A percentile compares a stretch with the other conserved stretches of the same genome.
Conservation (phyloP, 2,329 filamentous ascomycete genomes). For the Fusarium tricinctum region DNA sequence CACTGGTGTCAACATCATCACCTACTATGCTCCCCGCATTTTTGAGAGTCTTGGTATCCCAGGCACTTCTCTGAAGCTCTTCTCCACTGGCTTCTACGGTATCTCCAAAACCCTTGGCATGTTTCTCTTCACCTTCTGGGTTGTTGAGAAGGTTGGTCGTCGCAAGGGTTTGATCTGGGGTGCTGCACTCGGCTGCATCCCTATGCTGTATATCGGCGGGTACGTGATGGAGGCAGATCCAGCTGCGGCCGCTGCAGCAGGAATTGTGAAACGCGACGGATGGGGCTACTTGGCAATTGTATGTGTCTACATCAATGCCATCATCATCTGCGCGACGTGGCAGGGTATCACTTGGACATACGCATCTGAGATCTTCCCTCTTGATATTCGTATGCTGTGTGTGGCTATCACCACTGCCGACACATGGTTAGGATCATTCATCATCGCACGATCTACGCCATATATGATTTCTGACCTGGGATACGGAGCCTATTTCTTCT, state of each 20-base stretch:
- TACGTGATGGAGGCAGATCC: constrained; percentile 55
- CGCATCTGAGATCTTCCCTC: constrained; percentile 63
- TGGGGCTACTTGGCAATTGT: constrained; percentile 63
- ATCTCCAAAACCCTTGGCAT: constrained; percentile 56
- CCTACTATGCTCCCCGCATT: constrained; percentile 65
- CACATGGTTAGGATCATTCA: constrained; percentile 58
- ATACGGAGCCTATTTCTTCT: constrained; percentile 68
- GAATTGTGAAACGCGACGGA: constrained; percentile 59
- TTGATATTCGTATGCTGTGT: constrained; percentile 55
- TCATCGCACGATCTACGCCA: constrained; percentile 57
- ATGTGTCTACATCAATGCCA: constrained; percentile 60
- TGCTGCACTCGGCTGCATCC: constrained; percentile 55
- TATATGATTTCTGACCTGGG: constrained; percentile 59
- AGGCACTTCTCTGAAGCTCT: constrained; percentile 53
- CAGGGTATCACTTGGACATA: constrained; percentile 62
- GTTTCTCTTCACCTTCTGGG: constrained; percentile 58
- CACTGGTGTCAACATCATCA: constrained; percentile 69
- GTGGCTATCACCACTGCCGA: constrained; percentile 54
- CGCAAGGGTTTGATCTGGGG: constrained; percentile 62
- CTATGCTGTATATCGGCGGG: constrained; percentile 58
- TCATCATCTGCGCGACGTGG: constrained; percentile 58
- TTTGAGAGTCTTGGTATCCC: constrained; percentile 56
- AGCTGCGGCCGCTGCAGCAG: constrained; percentile 58
- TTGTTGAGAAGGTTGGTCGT: constrained; percentile 64
- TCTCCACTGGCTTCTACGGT: constrained; percentile 59